A percentile compares a stretch with the other conserved stretches of the same genome.
phyloP scores from a whole-genome alignment of 495 filamentous ascomycete genomes.

The Penicillium parvum region DNA sequence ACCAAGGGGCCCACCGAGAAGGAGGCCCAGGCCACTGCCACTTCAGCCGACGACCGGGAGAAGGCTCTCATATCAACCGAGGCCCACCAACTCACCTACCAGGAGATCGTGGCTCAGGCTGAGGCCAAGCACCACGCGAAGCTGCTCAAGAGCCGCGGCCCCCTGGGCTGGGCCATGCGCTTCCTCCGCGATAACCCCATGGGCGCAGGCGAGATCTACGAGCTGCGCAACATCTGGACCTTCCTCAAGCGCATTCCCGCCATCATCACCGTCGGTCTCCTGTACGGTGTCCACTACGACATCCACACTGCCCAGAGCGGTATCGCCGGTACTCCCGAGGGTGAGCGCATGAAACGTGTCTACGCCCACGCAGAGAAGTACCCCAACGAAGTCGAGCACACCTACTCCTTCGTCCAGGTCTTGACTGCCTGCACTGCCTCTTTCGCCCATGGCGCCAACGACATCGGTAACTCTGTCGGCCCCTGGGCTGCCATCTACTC shows the following conservation, averaged over 20 bases:
- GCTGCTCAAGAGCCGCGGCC: constrained; percentile 52
- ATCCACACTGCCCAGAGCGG: constrained; percentile 66
- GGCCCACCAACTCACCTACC: constrained; percentile 44
- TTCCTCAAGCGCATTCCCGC: constrained; percentile 58
- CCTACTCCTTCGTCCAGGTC: constrained; percentile 71
- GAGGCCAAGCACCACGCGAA: constrained; percentile 48
- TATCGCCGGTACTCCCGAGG: constrained; percentile 60
- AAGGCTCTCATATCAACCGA: constrained; percentile 42
- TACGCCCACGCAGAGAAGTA: constrained; percentile 59
- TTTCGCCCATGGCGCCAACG: constrained; percentile 78
- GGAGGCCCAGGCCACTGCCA: constrained; percentile 24
- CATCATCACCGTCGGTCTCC: constrained; percentile 46
- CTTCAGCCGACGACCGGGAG: constrained; percentile 33
- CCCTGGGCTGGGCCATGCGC: constrained; percentile 70
- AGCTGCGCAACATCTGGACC: constrained; percentile 57
- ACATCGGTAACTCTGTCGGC: constrained; percentile 72
- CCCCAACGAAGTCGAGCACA: constrained; percentile 72
- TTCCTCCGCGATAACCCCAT: constrained; percentile 63
- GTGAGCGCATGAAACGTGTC: constrained; percentile 57
- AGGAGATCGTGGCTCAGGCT: constrained; percentile 50
- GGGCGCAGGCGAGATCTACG: constrained; percentile 63
- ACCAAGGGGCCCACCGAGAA: constrained; percentile 26
- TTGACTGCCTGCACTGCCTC: constrained; percentile 70
- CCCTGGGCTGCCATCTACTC: constrained; percentile 66
- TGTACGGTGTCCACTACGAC: constrained; percentile 70